phyloP scores from a whole-genome alignment of 345 rosid genomes.

The Capsella bursapastoris region DNA sequence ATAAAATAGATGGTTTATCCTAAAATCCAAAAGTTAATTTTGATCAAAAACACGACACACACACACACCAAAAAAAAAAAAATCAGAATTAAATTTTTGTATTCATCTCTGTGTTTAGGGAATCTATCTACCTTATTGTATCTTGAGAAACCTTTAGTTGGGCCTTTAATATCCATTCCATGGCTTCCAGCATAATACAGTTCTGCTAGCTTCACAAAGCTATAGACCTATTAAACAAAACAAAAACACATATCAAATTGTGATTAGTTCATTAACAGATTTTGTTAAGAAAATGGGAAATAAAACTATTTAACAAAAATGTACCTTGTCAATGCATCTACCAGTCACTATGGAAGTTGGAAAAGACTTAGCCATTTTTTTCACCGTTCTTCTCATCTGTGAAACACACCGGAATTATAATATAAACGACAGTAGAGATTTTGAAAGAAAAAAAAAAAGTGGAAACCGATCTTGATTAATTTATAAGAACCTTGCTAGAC shows the following conservation, averaged over 20 bases:
- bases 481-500: conserved; percentile 64
- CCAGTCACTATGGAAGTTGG: conserved; percentile 98
- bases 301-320: conserved; percentile 1
- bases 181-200: conserved; percentile 98
- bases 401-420: not conserved
- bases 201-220: conserved; percentile 81
- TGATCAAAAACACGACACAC: not conserved
- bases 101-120: not conserved
- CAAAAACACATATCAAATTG: not conserved
- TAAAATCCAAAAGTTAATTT: conserved; percentile 28
- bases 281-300: not conserved
- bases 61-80: not conserved
- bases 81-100: conserved; percentile 38
- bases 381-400: conserved; percentile 90
- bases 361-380: conserved; percentile 60
- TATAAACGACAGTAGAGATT: not conserved
- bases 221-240: conserved; percentile 58
- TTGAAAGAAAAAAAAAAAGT: not conserved
- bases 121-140: conserved; percentile 54
- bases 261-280: not conserved
- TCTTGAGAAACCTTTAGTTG: conserved; percentile 59
- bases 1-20: conserved; percentile 62
- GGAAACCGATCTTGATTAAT: not conserved
- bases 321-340: conserved; percentile 89
- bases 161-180: conserved; percentile 99